A percentile compares a stretch with the other conserved stretches of the same genome.
Evolutionary conservation across 352 stramenopile genomes (phyloP).

Genomic region (Pythium guiyangense): DNA sequence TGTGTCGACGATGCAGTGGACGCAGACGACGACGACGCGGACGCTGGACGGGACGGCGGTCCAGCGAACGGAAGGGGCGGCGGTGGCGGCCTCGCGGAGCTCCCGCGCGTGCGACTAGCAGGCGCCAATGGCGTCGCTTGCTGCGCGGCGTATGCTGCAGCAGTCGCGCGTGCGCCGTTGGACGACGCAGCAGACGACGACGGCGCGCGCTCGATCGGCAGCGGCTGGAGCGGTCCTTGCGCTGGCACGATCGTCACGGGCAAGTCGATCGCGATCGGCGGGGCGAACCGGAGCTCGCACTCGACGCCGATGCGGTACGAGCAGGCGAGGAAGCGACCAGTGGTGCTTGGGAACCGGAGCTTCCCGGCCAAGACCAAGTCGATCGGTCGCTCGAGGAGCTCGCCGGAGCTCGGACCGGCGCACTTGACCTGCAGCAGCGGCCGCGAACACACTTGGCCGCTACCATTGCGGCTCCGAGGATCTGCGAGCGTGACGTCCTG

Average conservation of each 20-base stretch:
- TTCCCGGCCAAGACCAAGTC: constrained; percentile 49
- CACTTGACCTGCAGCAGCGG: constrained; percentile 53
- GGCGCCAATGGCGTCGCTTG: neutral
- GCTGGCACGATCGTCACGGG: constrained; percentile 29
- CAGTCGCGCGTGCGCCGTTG: neutral
- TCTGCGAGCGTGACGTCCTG: constrained; percentile 56
- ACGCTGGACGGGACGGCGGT: neutral
- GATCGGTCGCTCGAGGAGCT: constrained; percentile 57
- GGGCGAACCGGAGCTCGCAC: constrained; percentile 40
- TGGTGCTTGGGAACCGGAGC: constrained; percentile 49
- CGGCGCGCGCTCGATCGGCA: neutral
- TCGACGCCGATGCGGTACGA: constrained; percentile 57
- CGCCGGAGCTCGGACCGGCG: constrained; percentile 34
- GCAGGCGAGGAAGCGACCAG: constrained; percentile 49
- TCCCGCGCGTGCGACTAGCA: neutral
- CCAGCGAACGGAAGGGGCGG: neutral
- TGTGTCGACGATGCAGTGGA: neutral
- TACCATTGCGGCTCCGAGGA: constrained; percentile 7
- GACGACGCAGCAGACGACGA: neutral
- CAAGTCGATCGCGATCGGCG: constrained; percentile 26
- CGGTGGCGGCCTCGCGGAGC: neutral
- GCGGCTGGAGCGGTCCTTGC: constrained; percentile 5
- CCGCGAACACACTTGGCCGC: constrained; percentile 21
- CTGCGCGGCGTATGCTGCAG: neutral
- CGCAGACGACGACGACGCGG: neutral